phyloP scores from a whole-genome alignment of 2,329 filamentous ascomycete species.

The Eurotiales sp. region DNA sequence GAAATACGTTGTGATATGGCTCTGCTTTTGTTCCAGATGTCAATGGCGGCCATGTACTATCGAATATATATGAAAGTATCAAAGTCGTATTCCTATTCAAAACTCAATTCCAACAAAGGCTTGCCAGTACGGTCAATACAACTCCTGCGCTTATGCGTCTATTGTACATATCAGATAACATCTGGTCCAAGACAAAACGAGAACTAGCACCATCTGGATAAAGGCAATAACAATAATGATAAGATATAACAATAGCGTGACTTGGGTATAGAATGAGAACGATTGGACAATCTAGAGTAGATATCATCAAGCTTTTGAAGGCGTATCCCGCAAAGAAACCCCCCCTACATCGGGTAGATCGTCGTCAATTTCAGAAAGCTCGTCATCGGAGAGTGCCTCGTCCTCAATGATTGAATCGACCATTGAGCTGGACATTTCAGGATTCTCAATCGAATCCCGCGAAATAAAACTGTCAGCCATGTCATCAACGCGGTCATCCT shows the following conservation, averaged over 20 bases:
- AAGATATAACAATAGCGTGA: not conserved
- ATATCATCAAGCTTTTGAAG: not conserved
- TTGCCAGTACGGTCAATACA: constrained; percentile 8
- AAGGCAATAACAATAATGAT: constrained; percentile 1
- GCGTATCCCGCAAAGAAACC: constrained; percentile 10
- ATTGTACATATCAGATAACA: constrained; percentile 3
- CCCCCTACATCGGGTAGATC: constrained; percentile 31
- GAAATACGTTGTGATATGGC: constrained; percentile 1
- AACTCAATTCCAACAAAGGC: constrained; percentile 4
- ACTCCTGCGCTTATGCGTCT: constrained; percentile 12
- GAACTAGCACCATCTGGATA: not conserved
- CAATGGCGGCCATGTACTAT: not conserved
- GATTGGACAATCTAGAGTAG: not conserved
- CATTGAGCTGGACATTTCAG: constrained; percentile 43
- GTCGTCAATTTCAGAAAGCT: constrained; percentile 30
- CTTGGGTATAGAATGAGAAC: constrained; percentile 4
- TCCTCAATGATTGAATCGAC: constrained; percentile 19
- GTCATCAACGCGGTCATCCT: constrained; percentile 41
- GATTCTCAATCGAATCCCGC: constrained; percentile 43
- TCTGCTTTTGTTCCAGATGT: too few relatives aligned
- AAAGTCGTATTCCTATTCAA: not conserved
- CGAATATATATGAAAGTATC: not conserved
- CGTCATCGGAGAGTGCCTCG: constrained; percentile 10
- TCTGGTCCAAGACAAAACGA: not conserved
- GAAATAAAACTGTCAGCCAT: constrained; percentile 35